Evolutionary conservation across 768 basidiomycete genomes (phyloP).

Genomic region (Filobasidium wieringae): DNA sequence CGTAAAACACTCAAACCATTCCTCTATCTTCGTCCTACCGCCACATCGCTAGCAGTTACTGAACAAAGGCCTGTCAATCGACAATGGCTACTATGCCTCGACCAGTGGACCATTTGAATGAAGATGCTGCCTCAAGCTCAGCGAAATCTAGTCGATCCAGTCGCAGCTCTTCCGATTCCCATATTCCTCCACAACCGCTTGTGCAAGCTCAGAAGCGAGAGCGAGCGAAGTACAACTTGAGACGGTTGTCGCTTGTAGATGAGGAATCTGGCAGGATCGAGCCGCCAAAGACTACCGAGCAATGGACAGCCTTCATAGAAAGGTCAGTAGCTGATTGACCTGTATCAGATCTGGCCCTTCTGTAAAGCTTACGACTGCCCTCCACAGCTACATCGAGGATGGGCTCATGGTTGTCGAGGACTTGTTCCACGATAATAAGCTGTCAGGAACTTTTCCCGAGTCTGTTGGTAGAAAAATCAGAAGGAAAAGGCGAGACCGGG

Average conservation of each 20-base stretch:
- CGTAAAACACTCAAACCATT: background rate
- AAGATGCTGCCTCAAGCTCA: background rate
- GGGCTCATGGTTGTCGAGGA: background rate
- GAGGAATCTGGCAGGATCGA: background rate
- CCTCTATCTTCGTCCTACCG: background rate
- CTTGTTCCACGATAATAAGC: constrained; percentile 1
- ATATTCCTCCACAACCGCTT: background rate
- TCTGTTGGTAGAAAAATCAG: background rate
- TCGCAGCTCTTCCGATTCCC: background rate
- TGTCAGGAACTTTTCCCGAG: background rate
- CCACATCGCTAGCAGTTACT: background rate
- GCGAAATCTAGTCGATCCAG: background rate
- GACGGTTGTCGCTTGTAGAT: background rate
- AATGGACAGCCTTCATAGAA: constrained; percentile 7
- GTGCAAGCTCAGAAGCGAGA: background rate
- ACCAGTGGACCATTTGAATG: background rate
- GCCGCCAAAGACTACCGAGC: constrained; percentile 6
- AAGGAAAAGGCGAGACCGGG: background rate
- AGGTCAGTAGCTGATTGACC: background rate
- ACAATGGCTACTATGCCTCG: background rate
- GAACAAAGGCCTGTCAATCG: background rate
- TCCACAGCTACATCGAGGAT: background rate
- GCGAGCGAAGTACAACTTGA: background rate
- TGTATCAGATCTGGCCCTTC: background rate
- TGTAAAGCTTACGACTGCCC: background rate